A percentile compares a stretch with the other conserved stretches of the same genome.
These are phyloP conservation scores for Hordeum pubiflorum DNA, from an alignment of 202 grass and related monocot species.

Conservation along the genomic window DNA sequence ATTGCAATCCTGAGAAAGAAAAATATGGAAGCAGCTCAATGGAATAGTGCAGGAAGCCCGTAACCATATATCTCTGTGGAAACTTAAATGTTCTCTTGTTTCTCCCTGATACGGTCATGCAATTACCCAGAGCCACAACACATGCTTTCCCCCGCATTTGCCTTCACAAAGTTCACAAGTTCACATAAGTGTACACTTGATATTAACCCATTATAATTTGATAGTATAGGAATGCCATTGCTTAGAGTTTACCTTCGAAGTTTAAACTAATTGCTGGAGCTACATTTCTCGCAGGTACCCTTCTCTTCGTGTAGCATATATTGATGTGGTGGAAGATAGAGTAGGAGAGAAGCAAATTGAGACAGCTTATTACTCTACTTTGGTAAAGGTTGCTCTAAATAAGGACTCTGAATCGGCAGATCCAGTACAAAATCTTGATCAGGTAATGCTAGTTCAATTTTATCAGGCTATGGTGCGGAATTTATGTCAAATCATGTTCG, in stretches of 20 bases:
- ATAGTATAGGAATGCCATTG: neutral
- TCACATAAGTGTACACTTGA: neutral
- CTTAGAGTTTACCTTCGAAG: neutral
- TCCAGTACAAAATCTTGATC: conserved; percentile 78
- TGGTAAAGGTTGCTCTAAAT: conserved; percentile 74
- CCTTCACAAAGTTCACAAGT: neutral
- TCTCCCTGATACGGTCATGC: neutral
- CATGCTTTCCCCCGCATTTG: neutral
- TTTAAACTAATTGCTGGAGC: conserved; percentile 17
- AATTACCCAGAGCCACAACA: neutral
- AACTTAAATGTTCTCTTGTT: neutral
- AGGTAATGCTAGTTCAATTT: conserved; percentile 42
- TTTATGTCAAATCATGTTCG: conserved; percentile 7
- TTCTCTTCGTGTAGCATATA: conserved; percentile 94
- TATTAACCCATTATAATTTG: neutral
- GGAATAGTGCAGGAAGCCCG: neutral
- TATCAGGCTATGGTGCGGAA: neutral
- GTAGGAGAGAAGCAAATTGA: conserved; percentile 65
- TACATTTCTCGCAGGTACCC: conserved; percentile 57
- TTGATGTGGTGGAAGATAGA: conserved; percentile 77
- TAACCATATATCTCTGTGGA: neutral
- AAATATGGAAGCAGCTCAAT: neutral
- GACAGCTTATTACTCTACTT: conserved; percentile 81
- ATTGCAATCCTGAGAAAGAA: neutral
- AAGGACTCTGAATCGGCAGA: conserved; percentile 60